Evolutionary conservation across 2,329 filamentous ascomycete species (phyloP).

Genomic region (Drechslera avenae): DNA sequence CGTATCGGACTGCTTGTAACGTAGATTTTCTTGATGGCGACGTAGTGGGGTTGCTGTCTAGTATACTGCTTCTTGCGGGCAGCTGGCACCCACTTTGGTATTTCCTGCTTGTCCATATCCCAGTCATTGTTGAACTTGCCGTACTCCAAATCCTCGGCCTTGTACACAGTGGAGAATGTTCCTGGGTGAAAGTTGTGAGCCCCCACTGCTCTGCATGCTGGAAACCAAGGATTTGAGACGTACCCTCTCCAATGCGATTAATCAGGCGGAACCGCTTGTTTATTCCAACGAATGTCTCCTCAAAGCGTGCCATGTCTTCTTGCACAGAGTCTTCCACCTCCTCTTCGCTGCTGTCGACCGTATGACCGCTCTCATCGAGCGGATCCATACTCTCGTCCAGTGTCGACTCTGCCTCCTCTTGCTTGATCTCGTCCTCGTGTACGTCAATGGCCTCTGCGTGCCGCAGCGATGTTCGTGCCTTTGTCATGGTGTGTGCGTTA

Average conservation of each 20-base stretch:
- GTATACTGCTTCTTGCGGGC: conserved; percentile 60
- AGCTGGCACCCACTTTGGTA: conserved; percentile 71
- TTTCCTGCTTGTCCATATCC: conserved; percentile 73
- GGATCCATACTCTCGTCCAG: conserved; percentile 57
- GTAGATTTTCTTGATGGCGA: conserved; percentile 99
- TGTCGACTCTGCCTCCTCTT: conserved; percentile 48
- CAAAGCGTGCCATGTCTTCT: conserved; percentile 86
- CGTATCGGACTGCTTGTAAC: conserved; percentile 93
- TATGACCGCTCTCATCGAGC: conserved; percentile 57
- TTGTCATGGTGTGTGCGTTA: conserved; percentile 34
- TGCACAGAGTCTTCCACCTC: conserved; percentile 71
- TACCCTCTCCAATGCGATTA: conserved; percentile 96
- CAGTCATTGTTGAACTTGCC: conserved; percentile 83
- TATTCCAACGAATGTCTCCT: conserved; percentile 82
- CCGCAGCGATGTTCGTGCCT: conserved; percentile 35
- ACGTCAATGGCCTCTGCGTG: conserved; percentile 35
- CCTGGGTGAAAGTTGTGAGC: conserved; percentile 59
- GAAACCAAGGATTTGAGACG: conserved; percentile 29
- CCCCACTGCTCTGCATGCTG: conserved; percentile 31
- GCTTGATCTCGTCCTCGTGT: conserved; percentile 37
- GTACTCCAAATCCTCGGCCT: conserved; percentile 91
- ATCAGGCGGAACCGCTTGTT: conserved; percentile 84
- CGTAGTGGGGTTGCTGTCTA: conserved; percentile 67
- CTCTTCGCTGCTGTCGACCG: conserved; percentile 56
- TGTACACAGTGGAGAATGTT: conserved; percentile 98